Conservation (phyloP, 179 eudicot genomes). For the Vitellaria paradoxa region DNA sequence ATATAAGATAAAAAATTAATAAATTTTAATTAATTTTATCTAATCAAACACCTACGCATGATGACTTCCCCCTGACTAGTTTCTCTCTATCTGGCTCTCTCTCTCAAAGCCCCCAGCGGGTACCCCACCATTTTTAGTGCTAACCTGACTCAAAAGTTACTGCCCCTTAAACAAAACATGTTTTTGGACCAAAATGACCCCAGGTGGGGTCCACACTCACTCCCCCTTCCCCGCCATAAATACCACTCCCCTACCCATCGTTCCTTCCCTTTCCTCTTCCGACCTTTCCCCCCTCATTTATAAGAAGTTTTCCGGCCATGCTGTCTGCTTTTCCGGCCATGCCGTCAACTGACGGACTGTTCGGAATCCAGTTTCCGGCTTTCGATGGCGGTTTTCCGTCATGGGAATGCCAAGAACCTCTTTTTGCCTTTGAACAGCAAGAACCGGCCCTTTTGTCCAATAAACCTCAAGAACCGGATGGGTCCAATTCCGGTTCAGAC, state of each 20-base stretch:
- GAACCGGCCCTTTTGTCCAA: slow-evolving; percentile 7
- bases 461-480: slow-evolving; percentile 1
- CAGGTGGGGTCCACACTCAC: no score
- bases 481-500: not conserved
- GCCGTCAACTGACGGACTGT: slow-evolving; percentile 26
- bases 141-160: no score
- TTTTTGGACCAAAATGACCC: no score
- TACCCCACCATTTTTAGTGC: no score
- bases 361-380: slow-evolving; percentile 26
- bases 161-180: no score
- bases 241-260: no score
- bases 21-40: no score
- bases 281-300: not conserved
- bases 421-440: slow-evolving; percentile 16
- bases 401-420: slow-evolving; percentile 45
- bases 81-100: not conserved
- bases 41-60: no score
- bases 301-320: slow-evolving; percentile 50
- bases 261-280: no score
- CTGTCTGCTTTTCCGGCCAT: slow-evolving; percentile 46
- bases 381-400: slow-evolving; percentile 38
- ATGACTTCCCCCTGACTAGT: no score
- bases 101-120: not conserved
- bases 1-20: no score
- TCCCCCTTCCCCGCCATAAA: no score